Evolutionary conservation across 2,329 filamentous ascomycete species (phyloP).

Genomic region (Ophiostoma quercus): DNA sequence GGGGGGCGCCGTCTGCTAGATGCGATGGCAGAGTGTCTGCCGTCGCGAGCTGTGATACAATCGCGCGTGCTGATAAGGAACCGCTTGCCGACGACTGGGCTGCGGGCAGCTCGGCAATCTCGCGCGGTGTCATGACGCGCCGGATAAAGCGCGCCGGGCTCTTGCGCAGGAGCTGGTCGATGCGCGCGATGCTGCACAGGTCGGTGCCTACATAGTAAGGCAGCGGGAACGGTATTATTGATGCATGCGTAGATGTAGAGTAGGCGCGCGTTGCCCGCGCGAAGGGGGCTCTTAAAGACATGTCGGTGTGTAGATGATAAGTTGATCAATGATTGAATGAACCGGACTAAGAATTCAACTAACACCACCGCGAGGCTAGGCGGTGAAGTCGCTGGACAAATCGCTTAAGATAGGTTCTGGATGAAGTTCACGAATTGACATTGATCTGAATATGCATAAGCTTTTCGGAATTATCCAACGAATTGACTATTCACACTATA

Average conservation of each 20-base stretch:
- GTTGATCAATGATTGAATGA: not conserved
- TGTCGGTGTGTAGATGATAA: not conserved
- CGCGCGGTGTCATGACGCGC: slow-evolving; percentile 44
- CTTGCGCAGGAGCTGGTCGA: slow-evolving; percentile 50
- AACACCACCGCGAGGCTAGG: not conserved
- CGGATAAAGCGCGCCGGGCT: slow-evolving; percentile 43
- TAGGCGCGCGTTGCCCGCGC: not conserved
- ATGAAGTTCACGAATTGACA: not conserved
- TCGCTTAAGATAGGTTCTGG: not conserved
- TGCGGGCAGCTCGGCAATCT: slow-evolving; percentile 29
- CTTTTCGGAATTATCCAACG: not conserved
- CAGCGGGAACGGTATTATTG: not conserved
- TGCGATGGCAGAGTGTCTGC: not conserved
- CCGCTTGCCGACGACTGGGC: not conserved
- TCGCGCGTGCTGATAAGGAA: not conserved
- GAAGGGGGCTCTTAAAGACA: not conserved
- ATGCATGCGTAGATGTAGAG: not conserved
- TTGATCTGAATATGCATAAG: not conserved
- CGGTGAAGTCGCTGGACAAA: not conserved
- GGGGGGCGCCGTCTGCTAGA: not conserved
- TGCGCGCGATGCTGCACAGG: slow-evolving; percentile 65
- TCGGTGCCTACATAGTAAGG: slow-evolving; percentile 67
- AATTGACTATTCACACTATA: not conserved
- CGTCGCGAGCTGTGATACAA: slow-evolving; percentile 20
- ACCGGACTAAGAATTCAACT: not conserved